Evolutionary conservation across 139 green algal genomes (phyloP).

Genomic region (Coelastrella sp.): DNA sequence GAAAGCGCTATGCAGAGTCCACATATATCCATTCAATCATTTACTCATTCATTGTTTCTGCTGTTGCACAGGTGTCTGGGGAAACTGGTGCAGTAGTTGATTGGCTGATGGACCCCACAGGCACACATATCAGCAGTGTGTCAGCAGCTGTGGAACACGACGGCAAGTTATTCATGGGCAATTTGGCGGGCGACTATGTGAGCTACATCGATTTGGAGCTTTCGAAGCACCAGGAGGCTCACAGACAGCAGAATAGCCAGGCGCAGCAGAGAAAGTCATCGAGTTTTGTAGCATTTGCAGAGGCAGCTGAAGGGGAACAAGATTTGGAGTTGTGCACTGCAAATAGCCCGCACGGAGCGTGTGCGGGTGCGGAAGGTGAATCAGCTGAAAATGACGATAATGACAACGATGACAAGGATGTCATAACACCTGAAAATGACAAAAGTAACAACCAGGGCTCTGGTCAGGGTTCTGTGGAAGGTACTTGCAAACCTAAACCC

Average conservation of each 20-base stretch:
- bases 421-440: neutral
- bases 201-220: conserved; percentile 43
- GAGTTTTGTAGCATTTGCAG: neutral
- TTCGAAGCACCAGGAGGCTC: neutral
- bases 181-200: conserved; percentile 64
- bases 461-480: neutral
- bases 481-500: too few relatives aligned
- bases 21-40: too few relatives aligned
- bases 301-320: neutral
- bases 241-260: neutral
- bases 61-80: conserved; percentile 42
- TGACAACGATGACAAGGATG: neutral
- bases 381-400: neutral
- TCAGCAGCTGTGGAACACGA: conserved; percentile 55
- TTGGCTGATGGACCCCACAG: conserved; percentile 59
- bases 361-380: neutral
- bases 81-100: conserved; percentile 50
- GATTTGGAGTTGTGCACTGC: neutral
- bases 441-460: neutral
- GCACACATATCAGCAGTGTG: conserved; percentile 50
- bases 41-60: neutral
- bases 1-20: too few relatives aligned
- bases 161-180: conserved; percentile 65
- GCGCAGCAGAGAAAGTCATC: neutral
- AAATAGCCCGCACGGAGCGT: neutral